Base-by-base conservation (phyloP, 2,329 filamentous ascomycete genomes). In the Neonectria sp. region DNA sequence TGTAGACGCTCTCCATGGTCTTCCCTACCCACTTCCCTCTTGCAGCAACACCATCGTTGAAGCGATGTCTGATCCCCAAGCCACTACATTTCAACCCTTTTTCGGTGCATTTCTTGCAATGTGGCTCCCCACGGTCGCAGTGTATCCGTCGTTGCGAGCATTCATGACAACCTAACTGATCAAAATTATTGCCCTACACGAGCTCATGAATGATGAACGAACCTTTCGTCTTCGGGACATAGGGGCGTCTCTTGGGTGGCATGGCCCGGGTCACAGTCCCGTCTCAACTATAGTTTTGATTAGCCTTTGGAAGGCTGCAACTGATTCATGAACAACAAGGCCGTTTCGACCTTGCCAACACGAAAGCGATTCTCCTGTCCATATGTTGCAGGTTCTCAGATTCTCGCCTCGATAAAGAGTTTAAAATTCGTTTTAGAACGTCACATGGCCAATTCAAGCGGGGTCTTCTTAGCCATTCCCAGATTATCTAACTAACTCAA, bases 191-290 rank as follows among this genome's bases (percentile, higher is more conserved):
- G 25, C 25, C 33, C 11, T 27, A 21, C 8, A 2, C 8, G 3
- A 0, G 13, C 5, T 25, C 6, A 35, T 2, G 13, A 2, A 25
- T 7, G 4, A 17, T 60, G 51, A 7, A 45, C 58, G 25, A 9
- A 75, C 73, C 73, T 37, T 74, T 75, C 7, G 70, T 72, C 55
- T 75, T 75, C 37, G 73, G 71, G 52, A 75, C 70, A 31, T 75
- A 75, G 57, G 70, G 68, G 21, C 73, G 70, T 68, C 75, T 75
- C 58, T 73, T 75, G 6, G 70, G 72, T 12, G 73, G 68, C 73
- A 75, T 75, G 31, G 55, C 57, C 65, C 49, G 29, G 11, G 37
- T 29, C 15, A 33, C 45, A 9, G 7, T 49, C 46, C 15, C 15
- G 9, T 31, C 15, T 13, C n/a, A 31, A 15, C 56, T 21, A 31